These are phyloP conservation scores for Lodderomyces metapsilosis DNA, from an alignment of 1,139 yeast genomes.

Conservation along the genomic window DNA sequence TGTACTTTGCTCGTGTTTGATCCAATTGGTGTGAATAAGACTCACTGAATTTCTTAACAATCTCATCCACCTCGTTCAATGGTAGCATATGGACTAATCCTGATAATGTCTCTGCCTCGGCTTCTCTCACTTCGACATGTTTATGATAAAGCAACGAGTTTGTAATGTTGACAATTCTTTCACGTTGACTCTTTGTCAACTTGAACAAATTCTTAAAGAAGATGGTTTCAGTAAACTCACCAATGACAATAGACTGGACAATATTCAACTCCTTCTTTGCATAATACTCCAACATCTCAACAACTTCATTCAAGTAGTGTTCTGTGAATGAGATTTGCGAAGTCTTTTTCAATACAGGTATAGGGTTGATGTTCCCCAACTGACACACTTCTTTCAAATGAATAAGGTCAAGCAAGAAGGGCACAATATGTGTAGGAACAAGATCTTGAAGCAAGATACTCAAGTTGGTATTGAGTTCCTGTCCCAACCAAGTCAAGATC, in stretches of 20 bases:
- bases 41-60: conserved; percentile 26
- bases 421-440: conserved; percentile 52
- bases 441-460: conserved; percentile 39
- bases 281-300: conserved; percentile 50
- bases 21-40: conserved; percentile 32
- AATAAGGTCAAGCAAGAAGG: conserved; percentile 66
- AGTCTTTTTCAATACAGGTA: conserved; percentile 49
- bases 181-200: conserved; percentile 50
- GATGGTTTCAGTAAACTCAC: conserved; percentile 72
- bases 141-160: conserved; percentile 57
- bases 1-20: conserved; percentile 28
- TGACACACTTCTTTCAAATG: conserved; percentile 80
- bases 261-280: conserved; percentile 49
- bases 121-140: conserved; percentile 73
- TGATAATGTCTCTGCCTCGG: conserved; percentile 73
- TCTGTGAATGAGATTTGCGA: conserved; percentile 59
- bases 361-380: conserved; percentile 63
- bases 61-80: conserved; percentile 46
- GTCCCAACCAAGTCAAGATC: conserved; percentile 41
- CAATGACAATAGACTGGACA: conserved; percentile 66
- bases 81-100: conserved; percentile 83
- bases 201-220: conserved; percentile 70
- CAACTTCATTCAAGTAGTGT: conserved; percentile 42
- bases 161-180: conserved; percentile 51
- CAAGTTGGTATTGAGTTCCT: conserved; percentile 41